A percentile compares a stretch with the other conserved stretches of the same genome.
These are phyloP conservation scores for Agrocybe praecox DNA, from an alignment of 768 basidiomycete species.

Conservation along the genomic window DNA sequence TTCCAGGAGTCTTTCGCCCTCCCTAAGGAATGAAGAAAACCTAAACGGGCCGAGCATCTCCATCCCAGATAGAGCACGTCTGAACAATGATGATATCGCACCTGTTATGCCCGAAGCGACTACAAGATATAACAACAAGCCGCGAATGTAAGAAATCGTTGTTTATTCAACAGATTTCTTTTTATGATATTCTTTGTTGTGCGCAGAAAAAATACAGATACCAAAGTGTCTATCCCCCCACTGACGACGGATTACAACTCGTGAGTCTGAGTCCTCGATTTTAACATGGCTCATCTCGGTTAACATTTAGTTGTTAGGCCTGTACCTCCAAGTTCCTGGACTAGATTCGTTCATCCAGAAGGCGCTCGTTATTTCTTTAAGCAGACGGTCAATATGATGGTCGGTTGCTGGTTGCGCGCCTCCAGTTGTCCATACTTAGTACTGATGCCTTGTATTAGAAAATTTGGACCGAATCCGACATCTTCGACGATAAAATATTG, in stretches of 20 bases:
- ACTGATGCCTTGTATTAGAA: conserved; percentile 11
- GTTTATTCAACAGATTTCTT: neutral
- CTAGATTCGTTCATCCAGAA: conserved; percentile 54
- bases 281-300: neutral
- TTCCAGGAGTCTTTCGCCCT: neutral
- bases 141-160: conserved; percentile 19
- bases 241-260: conserved; percentile 9
- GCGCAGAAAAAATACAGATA: conserved; percentile 4
- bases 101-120: conserved; percentile 23
- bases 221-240: conserved; percentile 1
- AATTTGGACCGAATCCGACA: neutral
- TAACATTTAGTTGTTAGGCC: conserved; percentile 14
- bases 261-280: conserved; percentile 6
- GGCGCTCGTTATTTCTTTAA: conserved; percentile 59
- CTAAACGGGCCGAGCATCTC: neutral
- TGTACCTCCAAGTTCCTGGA: conserved; percentile 43
- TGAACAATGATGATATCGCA: conserved; percentile 2
- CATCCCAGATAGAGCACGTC: neutral
- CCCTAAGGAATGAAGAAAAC: neutral
- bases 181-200: neutral
- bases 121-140: conserved; percentile 19
- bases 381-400: conserved; percentile 33
- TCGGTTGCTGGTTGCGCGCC: neutral
- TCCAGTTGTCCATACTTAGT: neutral
- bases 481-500: neutral